These are phyloP conservation scores for Ustilago trichophora DNA, from an alignment of 1,284 basidiomycete species.

Conservation along the genomic window DNA sequence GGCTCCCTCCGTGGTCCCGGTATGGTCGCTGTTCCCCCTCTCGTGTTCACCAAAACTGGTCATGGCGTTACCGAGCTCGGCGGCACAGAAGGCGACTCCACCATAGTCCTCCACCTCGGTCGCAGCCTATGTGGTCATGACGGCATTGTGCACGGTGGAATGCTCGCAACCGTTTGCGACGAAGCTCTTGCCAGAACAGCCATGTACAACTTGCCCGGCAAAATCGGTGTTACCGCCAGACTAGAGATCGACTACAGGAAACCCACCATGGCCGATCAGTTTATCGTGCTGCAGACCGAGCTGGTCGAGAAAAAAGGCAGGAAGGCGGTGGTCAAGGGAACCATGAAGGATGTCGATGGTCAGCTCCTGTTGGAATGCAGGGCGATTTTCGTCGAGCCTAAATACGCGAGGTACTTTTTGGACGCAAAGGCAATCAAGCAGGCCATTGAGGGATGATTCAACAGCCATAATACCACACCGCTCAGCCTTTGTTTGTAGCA, in stretches of 20 bases:
- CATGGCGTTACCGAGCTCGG: constrained; percentile 50
- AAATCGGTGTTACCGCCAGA: constrained; percentile 86
- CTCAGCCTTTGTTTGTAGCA: too few species aligned
- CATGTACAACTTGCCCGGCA: constrained; percentile 74
- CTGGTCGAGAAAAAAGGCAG: constrained; percentile 78
- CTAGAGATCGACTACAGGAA: constrained; percentile 66
- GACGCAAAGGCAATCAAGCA: constrained; percentile 72
- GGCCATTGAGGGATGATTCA: constrained; percentile 67
- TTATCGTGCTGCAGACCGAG: constrained; percentile 75
- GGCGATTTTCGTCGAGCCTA: constrained; percentile 82
- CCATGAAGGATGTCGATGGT: constrained; percentile 80
- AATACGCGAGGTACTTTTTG: constrained; percentile 77
- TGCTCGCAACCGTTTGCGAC: constrained; percentile 88
- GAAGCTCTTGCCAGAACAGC: constrained; percentile 82
- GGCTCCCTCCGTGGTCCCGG: constrained; percentile 82
- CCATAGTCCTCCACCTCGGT: constrained; percentile 80
- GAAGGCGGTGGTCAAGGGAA: constrained; percentile 77
- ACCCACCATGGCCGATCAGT: constrained; percentile 65
- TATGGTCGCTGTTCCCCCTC: constrained; percentile 55
- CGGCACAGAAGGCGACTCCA: constrained; percentile 58
- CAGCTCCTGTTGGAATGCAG: constrained; percentile 82
- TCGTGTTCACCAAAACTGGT: constrained; percentile 60
- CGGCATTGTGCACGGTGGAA: constrained; percentile 90
- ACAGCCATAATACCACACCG: too few species aligned
- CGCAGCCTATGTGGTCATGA: constrained; percentile 86